phyloP scores from a whole-genome alignment of 768 basidiomycete genomes.

The Dioszegia crocea region DNA sequence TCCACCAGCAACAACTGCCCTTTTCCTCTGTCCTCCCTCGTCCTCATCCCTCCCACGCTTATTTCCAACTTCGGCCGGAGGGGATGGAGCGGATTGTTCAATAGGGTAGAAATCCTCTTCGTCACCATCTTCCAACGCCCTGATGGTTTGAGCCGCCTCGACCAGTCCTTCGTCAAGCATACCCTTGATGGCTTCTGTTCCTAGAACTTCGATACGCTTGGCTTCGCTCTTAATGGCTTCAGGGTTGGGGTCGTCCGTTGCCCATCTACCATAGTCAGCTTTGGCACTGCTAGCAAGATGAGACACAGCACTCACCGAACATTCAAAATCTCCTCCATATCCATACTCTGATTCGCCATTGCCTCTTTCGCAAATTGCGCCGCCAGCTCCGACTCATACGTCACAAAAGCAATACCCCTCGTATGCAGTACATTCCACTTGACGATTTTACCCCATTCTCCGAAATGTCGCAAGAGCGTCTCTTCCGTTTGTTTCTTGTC shows the following conservation, averaged over 20 bases:
- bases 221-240: slow-evolving; percentile 81
- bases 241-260: slow-evolving; percentile 97
- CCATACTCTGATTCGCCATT: slow-evolving; percentile 97
- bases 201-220: slow-evolving; percentile 72
- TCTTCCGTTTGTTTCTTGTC: slow-evolving; percentile 79
- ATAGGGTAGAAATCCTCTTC: slow-evolving; percentile 49
- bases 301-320: slow-evolving; percentile 71
- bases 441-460: slow-evolving; percentile 91
- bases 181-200: slow-evolving; percentile 73
- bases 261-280: slow-evolving; percentile 59
- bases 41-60: slow-evolving; percentile 18
- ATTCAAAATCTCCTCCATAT: slow-evolving; percentile 95
- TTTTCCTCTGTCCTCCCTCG: slow-evolving; percentile 37
- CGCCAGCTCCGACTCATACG: slow-evolving; percentile 75
- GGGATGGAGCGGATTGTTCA: slow-evolving; percentile 39
- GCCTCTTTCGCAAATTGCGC: slow-evolving; percentile 97
- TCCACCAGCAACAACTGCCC: slow-evolving; percentile 23
- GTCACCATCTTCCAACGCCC: slow-evolving; percentile 80
- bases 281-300: not conserved
- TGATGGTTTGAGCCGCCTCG: slow-evolving; percentile 77
- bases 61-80: slow-evolving; percentile 18
- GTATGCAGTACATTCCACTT: slow-evolving; percentile 86
- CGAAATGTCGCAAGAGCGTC: slow-evolving; percentile 83
- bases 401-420: slow-evolving; percentile 94
- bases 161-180: slow-evolving; percentile 84